phyloP scores from a whole-genome alignment of 202 grass and related monocot species.

The Musa balbisiana region DNA sequence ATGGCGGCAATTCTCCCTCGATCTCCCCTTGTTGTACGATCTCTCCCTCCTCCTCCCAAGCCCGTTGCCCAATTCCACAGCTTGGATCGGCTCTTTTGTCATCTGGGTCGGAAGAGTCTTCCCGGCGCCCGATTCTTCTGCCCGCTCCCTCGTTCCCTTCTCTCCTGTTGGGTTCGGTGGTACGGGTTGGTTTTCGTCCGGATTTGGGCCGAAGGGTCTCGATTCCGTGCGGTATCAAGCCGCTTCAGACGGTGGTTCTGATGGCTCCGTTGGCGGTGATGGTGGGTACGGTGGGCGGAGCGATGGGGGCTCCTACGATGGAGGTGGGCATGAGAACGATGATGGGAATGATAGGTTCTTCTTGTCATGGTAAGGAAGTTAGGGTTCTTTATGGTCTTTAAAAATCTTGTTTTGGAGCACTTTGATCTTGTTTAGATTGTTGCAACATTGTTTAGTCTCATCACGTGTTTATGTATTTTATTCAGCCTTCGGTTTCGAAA shows the following conservation, averaged over 20 bases:
- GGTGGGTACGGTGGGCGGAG: not conserved
- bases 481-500: too few species aligned
- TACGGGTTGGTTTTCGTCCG: not conserved
- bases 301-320: not conserved
- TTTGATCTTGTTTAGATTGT: too few species aligned
- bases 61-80: not conserved
- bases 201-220: slow-evolving; percentile 14
- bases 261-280: slow-evolving; percentile 2
- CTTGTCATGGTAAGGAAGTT: slow-evolving; percentile 26
- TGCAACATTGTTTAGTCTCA: too few species aligned
- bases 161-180: not conserved
- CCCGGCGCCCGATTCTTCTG: not conserved
- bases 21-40: slow-evolving; percentile 12
- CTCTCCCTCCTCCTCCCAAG: slow-evolving; percentile 3
- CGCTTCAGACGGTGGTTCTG: slow-evolving; percentile 11
- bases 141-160: not conserved
- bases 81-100: not conserved
- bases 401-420: too few species aligned
- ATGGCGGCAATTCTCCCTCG: slow-evolving; percentile 33
- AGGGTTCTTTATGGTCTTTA: too few species aligned
- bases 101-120: not conserved
- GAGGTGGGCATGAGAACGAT: slow-evolving; percentile 6
- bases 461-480: too few species aligned
- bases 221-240: slow-evolving; percentile 11
- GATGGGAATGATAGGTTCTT: slow-evolving; percentile 30